A percentile compares a stretch with the other conserved stretches of the same genome.
phyloP scores from a whole-genome alignment of 805 yeast genomes.

The Blastobotrys americana region DNA sequence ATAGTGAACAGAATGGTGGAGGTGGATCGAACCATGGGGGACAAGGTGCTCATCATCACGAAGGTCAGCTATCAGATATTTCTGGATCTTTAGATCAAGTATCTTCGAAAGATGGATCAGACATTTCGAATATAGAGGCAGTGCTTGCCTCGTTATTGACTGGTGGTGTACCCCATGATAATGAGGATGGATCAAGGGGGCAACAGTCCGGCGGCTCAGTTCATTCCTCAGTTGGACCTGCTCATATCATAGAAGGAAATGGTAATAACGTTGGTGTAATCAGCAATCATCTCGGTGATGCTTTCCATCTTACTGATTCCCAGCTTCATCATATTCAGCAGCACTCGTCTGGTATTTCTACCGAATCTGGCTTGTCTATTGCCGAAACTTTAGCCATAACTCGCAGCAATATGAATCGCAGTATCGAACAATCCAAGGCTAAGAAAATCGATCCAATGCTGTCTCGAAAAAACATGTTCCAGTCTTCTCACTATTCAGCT shows the following conservation, averaged over 20 bases:
- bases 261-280: background rate
- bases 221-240: too few species aligned
- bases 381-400: constrained; percentile 54
- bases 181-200: background rate
- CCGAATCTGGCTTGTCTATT: constrained; percentile 35
- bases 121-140: constrained; percentile 9
- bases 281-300: background rate
- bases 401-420: constrained; percentile 14
- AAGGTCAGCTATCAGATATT: too few species aligned
- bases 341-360: background rate
- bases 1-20: too few species aligned
- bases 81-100: too few species aligned
- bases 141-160: constrained; percentile 10
- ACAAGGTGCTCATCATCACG: too few species aligned
- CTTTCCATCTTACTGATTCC: background rate
- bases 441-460: constrained; percentile 22
- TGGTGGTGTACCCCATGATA: constrained; percentile 1
- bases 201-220: background rate
- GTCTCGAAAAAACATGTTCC: constrained; percentile 10
- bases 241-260: background rate
- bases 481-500: constrained; percentile 6
- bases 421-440: constrained; percentile 7
- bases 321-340: background rate
- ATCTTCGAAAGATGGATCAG: constrained; percentile 4
- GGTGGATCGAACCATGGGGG: too few species aligned